Evolutionary conservation across 2,329 filamentous ascomycete genomes (phyloP).

Genomic region (Ophiostoma montium): DNA sequence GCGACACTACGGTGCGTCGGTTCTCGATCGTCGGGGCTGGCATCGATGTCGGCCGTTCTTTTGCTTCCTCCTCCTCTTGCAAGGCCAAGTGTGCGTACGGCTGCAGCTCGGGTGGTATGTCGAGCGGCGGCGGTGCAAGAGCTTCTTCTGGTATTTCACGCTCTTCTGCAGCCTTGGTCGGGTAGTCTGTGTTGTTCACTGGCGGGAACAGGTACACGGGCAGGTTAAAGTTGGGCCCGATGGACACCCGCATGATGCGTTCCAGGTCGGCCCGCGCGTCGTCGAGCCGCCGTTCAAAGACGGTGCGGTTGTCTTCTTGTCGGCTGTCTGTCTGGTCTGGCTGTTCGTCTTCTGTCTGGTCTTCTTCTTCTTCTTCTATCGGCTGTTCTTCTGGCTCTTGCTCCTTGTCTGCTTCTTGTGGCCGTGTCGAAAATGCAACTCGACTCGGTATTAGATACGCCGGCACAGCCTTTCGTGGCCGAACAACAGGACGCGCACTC

Average conservation of each 20-base stretch:
- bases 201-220: not conserved
- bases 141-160: not conserved
- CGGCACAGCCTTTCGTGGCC: not conserved
- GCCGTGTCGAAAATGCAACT: too few relatives aligned
- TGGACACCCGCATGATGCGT: constrained; percentile 5
- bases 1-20: constrained; percentile 4
- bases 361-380: not conserved
- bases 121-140: not conserved
- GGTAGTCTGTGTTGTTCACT: not conserved
- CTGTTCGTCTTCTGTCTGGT: not conserved
- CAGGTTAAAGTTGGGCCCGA: not conserved
- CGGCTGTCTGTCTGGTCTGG: not conserved
- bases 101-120: not conserved
- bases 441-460: not conserved
- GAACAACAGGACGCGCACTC: not conserved
- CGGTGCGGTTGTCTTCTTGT: constrained; percentile 27
- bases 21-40: constrained; percentile 4
- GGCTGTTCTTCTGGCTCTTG: not conserved
- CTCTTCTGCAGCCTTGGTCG: not conserved
- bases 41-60: not conserved
- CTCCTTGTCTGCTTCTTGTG: too few relatives aligned
- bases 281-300: constrained; percentile 48
- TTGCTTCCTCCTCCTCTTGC: not conserved
- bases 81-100: not conserved
- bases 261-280: constrained; percentile 26